Evolutionary conservation across 1,284 basidiomycete species (phyloP), one percentile per base, ranked within the genome.

Genomic region (Pseudozyma sp.): DNA sequence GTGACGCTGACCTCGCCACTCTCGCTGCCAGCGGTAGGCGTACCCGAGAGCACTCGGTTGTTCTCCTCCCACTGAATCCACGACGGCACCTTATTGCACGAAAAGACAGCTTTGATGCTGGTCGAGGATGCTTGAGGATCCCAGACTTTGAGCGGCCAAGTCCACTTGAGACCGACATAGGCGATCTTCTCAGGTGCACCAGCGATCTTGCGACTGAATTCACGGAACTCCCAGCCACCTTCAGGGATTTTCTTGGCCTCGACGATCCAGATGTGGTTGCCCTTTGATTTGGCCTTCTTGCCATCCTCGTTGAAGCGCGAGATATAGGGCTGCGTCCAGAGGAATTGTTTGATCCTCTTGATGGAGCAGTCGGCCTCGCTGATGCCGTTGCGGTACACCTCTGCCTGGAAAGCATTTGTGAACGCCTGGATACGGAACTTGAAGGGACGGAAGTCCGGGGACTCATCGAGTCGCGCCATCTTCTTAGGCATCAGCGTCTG

Each of bases 391-490:
- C 64, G 82, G 82, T 88, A 81, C 82, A 93, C 92, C 88, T 95
- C 93, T 85, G 97, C 94, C 79, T 96, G 88, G 85, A 99, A 99
- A 0, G 93, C 93, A 80, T 95, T 94, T 13, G 96, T 98, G 86
- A 99, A 99, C 0, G 97, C 96, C 85, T 96, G 94, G 79, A 99
- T 99, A 59, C 97, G 91, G 87, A 99, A 99, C 86, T 98, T 98
- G 91, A 99, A 99, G 18, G 97, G 96, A 34, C 96, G 90, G 86
- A 96, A 99, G 86, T 98, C 96, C 50, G 92, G 91, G 50, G 93
- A 95, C 87, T 98, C 95, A 48, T 83, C 79, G 34, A 82, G 56
- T 13, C 80, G 66, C 0, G 75, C 74, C 82, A 84, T 79, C 66
- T 79, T 79, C 68, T 87, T 86, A 1, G 95, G 93, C 97, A 98